Evolutionary conservation across 2,329 filamentous ascomycete genomes (phyloP), one percentile per base, ranked within the genome.

Genomic region (Penicillium sp.): DNA sequence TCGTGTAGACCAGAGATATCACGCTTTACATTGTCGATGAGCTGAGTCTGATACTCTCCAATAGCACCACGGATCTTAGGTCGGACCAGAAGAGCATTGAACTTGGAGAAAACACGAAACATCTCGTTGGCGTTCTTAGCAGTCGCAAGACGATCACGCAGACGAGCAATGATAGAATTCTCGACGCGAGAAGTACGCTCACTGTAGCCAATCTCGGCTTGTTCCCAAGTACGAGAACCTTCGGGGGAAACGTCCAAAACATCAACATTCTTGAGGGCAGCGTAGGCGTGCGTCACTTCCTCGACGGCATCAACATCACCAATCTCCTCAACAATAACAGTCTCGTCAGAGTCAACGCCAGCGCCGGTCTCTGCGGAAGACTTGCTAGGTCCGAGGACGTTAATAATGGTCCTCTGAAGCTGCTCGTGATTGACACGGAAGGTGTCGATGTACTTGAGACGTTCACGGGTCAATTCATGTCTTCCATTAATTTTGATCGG

Each of bases 51-150:
- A 70, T 99, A 99, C 75, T 99, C 93, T 41, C 91, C 89, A 66
- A 99, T 99, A 50, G 94, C 95, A 61, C 95, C 92, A 60, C 94
- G 87, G 75, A 99, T 97, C 80, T 99, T 99, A n/a, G 94, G 94
- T 54, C 94, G 86, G 51, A 99, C 93, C 64, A 99, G 95, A 28
- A 99, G 85, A 2, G 94, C 94, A 70, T 99, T 99, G 82, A 99
- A 99, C 70, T 97, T 97, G 48, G 94, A 97, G 72, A 99, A 99
- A 56, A 99, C 94, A 49, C 95, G 89, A 73, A 99, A 99, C 94
- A 99, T 99, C 74, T 99, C 95, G 69, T 95, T 97, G 38, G 94
- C 94, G 57, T 91, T 96, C 79, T 95, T 96, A 12, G 94, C 93
- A 6, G 91, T 96, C 13, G 92, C 94, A 51, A 99, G 81, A 53